A percentile compares a stretch with the other conserved stretches of the same genome.
phyloP scores from a whole-genome alignment of 495 filamentous ascomycete species.

The Cercophora sp. region DNA sequence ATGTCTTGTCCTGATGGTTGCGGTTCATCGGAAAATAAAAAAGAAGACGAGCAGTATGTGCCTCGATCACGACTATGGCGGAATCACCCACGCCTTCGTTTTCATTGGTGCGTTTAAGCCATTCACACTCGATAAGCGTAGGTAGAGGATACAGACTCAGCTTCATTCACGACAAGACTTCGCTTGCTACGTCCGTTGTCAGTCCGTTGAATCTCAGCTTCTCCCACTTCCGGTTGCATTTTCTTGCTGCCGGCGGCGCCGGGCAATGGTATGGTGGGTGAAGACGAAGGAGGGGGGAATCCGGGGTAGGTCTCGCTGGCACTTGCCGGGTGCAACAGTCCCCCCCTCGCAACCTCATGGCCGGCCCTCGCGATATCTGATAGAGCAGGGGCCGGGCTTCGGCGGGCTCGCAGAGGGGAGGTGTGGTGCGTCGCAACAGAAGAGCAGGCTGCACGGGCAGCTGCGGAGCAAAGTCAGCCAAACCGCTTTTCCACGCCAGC shows the following conservation, averaged over 20 bases:
- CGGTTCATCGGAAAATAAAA: not conserved
- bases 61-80: not conserved
- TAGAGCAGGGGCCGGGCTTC: not conserved
- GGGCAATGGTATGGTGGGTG: too few relatives aligned
- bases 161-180: too few relatives aligned
- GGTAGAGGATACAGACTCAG: not conserved
- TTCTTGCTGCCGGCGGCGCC: too few relatives aligned
- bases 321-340: too few relatives aligned
- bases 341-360: too few relatives aligned
- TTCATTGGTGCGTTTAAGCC: not conserved
- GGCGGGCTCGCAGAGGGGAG: not conserved
- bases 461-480: not conserved
- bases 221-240: too few relatives aligned
- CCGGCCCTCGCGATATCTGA: not conserved
- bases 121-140: too few relatives aligned
- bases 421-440: not conserved
- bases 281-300: too few relatives aligned
- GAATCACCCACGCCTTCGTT: not conserved
- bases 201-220: too few relatives aligned
- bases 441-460: not conserved
- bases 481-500: slow-evolving; percentile 2
- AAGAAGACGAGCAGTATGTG: not conserved
- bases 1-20: not conserved
- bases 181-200: too few relatives aligned
- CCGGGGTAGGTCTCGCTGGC: too few relatives aligned